These are phyloP conservation scores for Isatis lusitanica DNA, from an alignment of 441 rosid genomes.

Conservation along the genomic window DNA sequence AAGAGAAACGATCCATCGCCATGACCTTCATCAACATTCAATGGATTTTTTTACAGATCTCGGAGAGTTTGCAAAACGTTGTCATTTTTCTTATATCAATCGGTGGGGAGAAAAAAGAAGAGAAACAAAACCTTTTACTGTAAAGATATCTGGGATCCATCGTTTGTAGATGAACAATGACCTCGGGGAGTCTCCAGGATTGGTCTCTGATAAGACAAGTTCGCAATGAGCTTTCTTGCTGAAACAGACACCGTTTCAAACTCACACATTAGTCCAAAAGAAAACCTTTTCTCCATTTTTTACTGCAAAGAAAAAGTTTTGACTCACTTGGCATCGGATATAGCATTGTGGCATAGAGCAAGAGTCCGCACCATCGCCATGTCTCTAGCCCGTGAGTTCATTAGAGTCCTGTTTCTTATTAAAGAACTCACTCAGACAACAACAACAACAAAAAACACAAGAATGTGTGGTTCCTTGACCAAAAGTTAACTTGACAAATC, in stretches of 20 bases:
- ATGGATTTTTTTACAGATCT: background rate
- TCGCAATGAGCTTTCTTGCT: slow-evolving; percentile 53
- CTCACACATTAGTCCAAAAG: slow-evolving; percentile 3
- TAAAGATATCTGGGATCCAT: slow-evolving; percentile 67
- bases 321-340: no score
- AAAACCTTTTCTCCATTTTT: no score
- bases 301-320: no score
- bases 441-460: no score
- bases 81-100: background rate
- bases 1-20: slow-evolving; percentile 68
- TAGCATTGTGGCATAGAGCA: no score
- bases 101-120: background rate
- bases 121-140: slow-evolving; percentile 48
- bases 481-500: background rate
- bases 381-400: slow-evolving; percentile 78
- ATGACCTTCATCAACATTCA: slow-evolving; percentile 47
- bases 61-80: background rate
- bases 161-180: slow-evolving; percentile 70
- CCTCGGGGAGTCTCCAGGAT: slow-evolving; percentile 70
- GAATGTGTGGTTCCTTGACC: background rate
- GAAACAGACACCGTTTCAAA: background rate
- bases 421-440: background rate
- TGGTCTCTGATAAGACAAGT: slow-evolving; percentile 70
- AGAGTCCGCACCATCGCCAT: slow-evolving; percentile 86
- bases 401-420: slow-evolving; percentile 54